Evolutionary conservation across 2,329 filamentous ascomycete genomes (phyloP).

Genomic region (Xylariaceae sp.): DNA sequence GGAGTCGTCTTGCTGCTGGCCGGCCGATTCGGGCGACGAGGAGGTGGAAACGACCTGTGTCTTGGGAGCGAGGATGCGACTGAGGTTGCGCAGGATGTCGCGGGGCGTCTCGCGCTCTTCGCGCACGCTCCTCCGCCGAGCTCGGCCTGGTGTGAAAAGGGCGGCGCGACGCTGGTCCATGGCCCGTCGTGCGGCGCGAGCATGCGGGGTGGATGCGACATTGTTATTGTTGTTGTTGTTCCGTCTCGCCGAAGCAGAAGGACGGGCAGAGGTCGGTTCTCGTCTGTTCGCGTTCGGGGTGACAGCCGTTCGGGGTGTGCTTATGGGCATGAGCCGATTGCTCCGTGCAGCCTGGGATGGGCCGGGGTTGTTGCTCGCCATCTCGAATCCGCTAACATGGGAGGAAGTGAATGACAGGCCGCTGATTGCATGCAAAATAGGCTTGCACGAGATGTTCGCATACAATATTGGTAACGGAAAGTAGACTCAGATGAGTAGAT

Average conservation of each 20-base stretch:
- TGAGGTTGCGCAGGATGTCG: slow-evolving; percentile 42
- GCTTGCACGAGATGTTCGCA: too few relatives aligned
- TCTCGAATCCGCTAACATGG: not conserved
- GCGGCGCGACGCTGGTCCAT: slow-evolving; percentile 55
- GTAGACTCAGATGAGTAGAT: too few relatives aligned
- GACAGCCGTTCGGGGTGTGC: slow-evolving; percentile 23
- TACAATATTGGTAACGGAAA: too few relatives aligned
- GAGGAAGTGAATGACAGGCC: not conserved
- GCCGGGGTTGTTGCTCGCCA: slow-evolving; percentile 16
- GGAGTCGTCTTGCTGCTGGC: slow-evolving; percentile 41
- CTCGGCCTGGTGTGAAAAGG: slow-evolving; percentile 55
- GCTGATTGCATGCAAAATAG: not conserved
- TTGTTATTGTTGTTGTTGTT: slow-evolving; percentile 36
- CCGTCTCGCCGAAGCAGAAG: slow-evolving; percentile 42
- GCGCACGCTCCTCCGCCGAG: slow-evolving; percentile 52
- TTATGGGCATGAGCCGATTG: slow-evolving; percentile 20
- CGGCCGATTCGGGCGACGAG: slow-evolving; percentile 37
- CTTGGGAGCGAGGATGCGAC: slow-evolving; percentile 46
- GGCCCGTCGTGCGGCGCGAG: slow-evolving; percentile 53
- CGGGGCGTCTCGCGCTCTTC: slow-evolving; percentile 38
- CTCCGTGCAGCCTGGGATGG: slow-evolving; percentile 3
- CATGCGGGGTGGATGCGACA: slow-evolving; percentile 60
- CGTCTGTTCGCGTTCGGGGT: slow-evolving; percentile 31
- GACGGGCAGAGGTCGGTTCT: slow-evolving; percentile 31
- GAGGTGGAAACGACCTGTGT: slow-evolving; percentile 42